phyloP scores from a whole-genome alignment of 768 basidiomycete species.

The Suillus luteus region DNA sequence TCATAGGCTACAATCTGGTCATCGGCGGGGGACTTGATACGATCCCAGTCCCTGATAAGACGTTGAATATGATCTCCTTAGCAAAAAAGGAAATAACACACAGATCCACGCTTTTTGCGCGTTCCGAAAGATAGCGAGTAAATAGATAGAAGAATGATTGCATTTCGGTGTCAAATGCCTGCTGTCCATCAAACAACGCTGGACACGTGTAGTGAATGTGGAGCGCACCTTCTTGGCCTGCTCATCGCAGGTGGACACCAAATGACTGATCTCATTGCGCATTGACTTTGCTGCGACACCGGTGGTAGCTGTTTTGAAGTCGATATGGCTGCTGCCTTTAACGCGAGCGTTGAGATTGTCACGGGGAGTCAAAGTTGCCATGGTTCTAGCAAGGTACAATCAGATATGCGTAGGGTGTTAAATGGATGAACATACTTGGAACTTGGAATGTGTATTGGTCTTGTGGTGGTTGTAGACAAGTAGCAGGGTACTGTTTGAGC shows the following conservation, averaged over 20 bases:
- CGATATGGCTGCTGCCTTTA: constrained; percentile 80
- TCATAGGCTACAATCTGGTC: constrained; percentile 67
- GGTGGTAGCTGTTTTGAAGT: constrained; percentile 98
- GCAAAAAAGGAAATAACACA: constrained; percentile 39
- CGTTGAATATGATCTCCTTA: constrained; percentile 8
- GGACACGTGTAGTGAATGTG: constrained; percentile 8
- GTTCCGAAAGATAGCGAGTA: constrained; percentile 75
- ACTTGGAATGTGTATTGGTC: constrained; percentile 57
- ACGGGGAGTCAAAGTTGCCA: constrained; percentile 58
- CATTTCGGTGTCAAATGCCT: constrained; percentile 84
- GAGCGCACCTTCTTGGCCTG: constrained; percentile 74
- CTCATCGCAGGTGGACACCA: constrained; percentile 81
- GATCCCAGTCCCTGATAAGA: constrained; percentile 37
- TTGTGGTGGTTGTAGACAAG: constrained; percentile 65
- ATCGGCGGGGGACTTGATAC: constrained; percentile 61
- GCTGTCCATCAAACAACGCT: constrained; percentile 23
- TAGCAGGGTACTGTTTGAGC: constrained; percentile 52
- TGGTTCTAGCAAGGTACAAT: constrained; percentile 42
- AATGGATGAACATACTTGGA: constrained; percentile 36
- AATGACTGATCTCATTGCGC: constrained; percentile 96
- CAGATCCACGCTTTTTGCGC: constrained; percentile 69
- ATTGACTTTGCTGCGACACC: constrained; percentile 94
- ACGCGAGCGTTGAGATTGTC: constrained; percentile 73
- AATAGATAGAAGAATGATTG: constrained; percentile 82
- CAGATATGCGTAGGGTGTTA: constrained; percentile 12